Percentiles rank a stretch among this genome's conserved stretches.
Conservation (phyloP, 306 rosid species). For the Coriaria nepalensis region DNA sequence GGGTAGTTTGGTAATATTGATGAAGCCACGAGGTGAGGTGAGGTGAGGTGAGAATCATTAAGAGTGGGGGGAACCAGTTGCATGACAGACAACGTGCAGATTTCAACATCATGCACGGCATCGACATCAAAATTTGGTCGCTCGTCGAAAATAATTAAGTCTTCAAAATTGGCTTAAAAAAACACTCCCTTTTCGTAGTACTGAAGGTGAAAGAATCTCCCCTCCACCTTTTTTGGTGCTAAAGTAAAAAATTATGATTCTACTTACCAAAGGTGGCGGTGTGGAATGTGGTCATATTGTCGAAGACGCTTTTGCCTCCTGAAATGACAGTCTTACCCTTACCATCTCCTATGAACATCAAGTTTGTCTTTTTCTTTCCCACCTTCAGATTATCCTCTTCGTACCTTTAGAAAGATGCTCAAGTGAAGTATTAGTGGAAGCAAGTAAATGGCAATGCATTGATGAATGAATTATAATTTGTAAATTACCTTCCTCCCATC, state of each 20-base stretch:
- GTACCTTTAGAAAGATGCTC: conserved; percentile 27
- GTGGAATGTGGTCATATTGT: conserved; percentile 69
- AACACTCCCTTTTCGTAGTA: too few relatives aligned
- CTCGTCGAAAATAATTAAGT: too few relatives aligned
- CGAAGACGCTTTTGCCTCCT: conserved; percentile 29
- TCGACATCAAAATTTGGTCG: background rate
- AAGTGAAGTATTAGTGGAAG: too few relatives aligned
- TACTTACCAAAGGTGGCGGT: conserved; percentile 73
- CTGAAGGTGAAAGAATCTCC: too few relatives aligned
- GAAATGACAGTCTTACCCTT: conserved; percentile 60
- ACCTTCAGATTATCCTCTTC: conserved; percentile 74
- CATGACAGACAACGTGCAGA: too few relatives aligned
- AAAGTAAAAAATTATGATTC: background rate
- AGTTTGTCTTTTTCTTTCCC: conserved; percentile 69
- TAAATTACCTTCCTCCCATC: conserved; percentile 85
- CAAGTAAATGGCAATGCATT: too few relatives aligned
- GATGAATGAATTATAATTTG: background rate
- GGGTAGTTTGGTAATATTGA: too few relatives aligned
- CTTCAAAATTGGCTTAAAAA: too few relatives aligned
- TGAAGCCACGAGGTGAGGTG: too few relatives aligned
- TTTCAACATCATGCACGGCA: too few relatives aligned
- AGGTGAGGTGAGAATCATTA: too few relatives aligned
- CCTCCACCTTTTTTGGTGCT: background rate
- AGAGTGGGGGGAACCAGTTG: too few relatives aligned
- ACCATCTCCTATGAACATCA: conserved; percentile 90